Evolutionary conservation across 1,139 yeast species (phyloP).

Genomic region (Blastobotrys proliferans): DNA sequence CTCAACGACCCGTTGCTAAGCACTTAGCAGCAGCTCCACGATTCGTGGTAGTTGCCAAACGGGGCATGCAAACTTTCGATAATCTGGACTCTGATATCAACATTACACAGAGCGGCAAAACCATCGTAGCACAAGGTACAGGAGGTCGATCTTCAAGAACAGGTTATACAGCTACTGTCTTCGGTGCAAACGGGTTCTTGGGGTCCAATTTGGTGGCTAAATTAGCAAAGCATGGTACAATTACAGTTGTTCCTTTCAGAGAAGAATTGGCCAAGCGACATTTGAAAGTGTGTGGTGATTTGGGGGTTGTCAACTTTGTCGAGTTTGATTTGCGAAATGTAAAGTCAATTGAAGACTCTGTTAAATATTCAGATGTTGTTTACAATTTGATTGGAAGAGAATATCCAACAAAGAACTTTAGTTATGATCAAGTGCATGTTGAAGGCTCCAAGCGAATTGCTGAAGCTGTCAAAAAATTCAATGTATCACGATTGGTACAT

Average conservation of each 20-base stretch:
- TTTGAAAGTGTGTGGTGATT: constrained; percentile 78
- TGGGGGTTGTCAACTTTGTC: constrained; percentile 81
- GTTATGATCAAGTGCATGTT: constrained; percentile 79
- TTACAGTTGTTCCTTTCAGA: constrained; percentile 71
- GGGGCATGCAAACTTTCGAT: constrained; percentile 36
- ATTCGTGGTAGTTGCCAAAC: constrained; percentile 11
- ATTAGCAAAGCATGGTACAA: constrained; percentile 78
- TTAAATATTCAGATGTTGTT: constrained; percentile 79
- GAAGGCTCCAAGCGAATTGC: constrained; percentile 78
- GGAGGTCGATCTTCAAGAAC: constrained; percentile 84
- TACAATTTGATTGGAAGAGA: constrained; percentile 78
- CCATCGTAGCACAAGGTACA: constrained; percentile 61
- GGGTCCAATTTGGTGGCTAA: constrained; percentile 72
- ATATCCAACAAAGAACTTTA: constrained; percentile 71
- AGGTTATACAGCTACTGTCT: constrained; percentile 88
- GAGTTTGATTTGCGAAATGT: constrained; percentile 81
- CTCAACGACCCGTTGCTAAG: constrained; percentile 12
- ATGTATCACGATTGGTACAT: constrained; percentile 72
- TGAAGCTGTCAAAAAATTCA: constrained; percentile 64
- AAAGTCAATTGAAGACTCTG: constrained; percentile 71
- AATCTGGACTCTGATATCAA: constrained; percentile 56
- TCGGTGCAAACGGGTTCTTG: constrained; percentile 77
- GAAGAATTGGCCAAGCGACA: constrained; percentile 78
- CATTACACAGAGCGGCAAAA: constrained; percentile 73
- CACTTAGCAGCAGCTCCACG: constrained; percentile 8